Evolutionary conservation across 768 basidiomycete species (phyloP).

Genomic region (Leccinellum albellum): DNA sequence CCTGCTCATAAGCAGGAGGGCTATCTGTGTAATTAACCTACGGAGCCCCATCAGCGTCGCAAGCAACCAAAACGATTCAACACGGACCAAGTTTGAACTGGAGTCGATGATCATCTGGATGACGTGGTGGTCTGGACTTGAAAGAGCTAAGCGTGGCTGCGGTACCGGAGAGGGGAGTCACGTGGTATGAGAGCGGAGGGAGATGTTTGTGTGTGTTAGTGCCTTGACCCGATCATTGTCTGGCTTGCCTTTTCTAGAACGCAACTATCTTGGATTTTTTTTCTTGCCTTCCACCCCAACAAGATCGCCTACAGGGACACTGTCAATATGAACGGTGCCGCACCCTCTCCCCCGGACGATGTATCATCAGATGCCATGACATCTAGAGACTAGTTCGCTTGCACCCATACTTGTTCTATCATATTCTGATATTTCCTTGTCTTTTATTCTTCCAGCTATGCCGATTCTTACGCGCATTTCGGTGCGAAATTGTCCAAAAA

Average conservation of each 20-base stretch:
- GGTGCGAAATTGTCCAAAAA: constrained; percentile 44
- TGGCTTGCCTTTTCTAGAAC: constrained; percentile 8
- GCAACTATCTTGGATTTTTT: neutral
- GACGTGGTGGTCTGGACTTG: neutral
- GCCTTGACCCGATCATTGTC: constrained; percentile 9
- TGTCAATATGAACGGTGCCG: constrained; percentile 29
- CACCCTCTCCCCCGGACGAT: constrained; percentile 25
- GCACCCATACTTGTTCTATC: constrained; percentile 24
- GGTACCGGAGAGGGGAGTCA: constrained; percentile 9
- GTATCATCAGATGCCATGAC: constrained; percentile 56
- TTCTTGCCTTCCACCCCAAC: neutral
- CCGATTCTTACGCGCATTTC: constrained; percentile 94
- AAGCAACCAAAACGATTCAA: neutral
- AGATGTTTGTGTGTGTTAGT: constrained; percentile 15
- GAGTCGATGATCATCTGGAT: constrained; percentile 25
- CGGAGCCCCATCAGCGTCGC: neutral
- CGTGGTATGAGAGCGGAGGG: constrained; percentile 11
- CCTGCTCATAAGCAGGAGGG: constrained; percentile 50
- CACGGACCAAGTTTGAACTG: constrained; percentile 25
- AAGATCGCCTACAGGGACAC: constrained; percentile 2
- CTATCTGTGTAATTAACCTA: constrained; percentile 30
- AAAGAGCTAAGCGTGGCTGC: constrained; percentile 14
- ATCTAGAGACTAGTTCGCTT: constrained; percentile 82
- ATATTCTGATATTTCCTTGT: constrained; percentile 36
- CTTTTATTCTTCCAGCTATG: constrained; percentile 63